Percentiles rank a stretch among this genome's conserved stretches.
Conservation (phyloP, 345 rosid species). For the Raphanus raphanistrum region DNA sequence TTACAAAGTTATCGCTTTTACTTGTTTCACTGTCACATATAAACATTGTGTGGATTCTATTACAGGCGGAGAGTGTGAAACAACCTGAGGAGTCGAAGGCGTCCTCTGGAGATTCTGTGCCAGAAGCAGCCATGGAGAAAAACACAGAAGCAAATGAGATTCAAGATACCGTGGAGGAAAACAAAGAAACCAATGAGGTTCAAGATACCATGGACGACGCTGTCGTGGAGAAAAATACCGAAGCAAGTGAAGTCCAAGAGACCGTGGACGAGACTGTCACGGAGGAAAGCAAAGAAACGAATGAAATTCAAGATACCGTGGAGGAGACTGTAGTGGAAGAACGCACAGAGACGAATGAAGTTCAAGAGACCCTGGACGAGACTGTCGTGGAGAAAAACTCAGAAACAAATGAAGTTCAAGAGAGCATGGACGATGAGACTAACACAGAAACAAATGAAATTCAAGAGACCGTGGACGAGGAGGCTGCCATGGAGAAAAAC, state of each 20-base stretch:
- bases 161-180: slow-evolving; percentile 34
- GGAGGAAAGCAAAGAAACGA: slow-evolving; percentile 1
- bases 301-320: not conserved
- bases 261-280: slow-evolving; percentile 13
- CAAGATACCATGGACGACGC: slow-evolving; percentile 27
- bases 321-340: slow-evolving; percentile 2
- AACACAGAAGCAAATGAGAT: slow-evolving; percentile 9
- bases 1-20: too few relatives aligned
- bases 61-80: slow-evolving; percentile 48
- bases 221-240: slow-evolving; percentile 17
- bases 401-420: not conserved
- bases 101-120: slow-evolving; percentile 39
- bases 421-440: not conserved
- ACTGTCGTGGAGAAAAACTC: not conserved
- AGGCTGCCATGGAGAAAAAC: not conserved
- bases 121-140: slow-evolving; percentile 38
- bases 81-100: slow-evolving; percentile 39
- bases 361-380: slow-evolving; percentile 38
- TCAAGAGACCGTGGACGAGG: slow-evolving; percentile 10
- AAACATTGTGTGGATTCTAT: too few relatives aligned
- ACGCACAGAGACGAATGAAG: not conserved
- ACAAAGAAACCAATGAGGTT: not conserved
- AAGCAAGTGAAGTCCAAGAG: slow-evolving; percentile 1
- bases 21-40: too few relatives aligned
- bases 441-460: slow-evolving; percentile 23